Base-by-base conservation (phyloP, 805 yeast genomes). In the Lipomyces starkeyi region DNA sequence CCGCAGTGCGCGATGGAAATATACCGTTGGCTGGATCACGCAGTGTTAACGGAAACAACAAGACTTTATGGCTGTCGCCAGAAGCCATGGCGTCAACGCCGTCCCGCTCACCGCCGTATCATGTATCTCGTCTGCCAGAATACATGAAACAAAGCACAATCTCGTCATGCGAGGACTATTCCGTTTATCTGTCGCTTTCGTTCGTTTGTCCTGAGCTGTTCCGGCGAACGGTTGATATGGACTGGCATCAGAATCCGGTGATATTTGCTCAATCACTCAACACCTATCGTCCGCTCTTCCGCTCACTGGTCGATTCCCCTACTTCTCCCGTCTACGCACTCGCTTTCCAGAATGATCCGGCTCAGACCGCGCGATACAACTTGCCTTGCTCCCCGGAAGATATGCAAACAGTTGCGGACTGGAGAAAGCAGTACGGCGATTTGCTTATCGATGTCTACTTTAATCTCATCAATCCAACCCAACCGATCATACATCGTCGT, bases 401-500 rank as follows among this genome's bases (percentile, higher is more conserved):
- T 2, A 58, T 63, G 37, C 56, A n/a, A 14, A 34, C 49, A 34
- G 29, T 62, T 11, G 14, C 27, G 13, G 62, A 67, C 11, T 69
- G 72, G 72, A 56, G 65, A 6, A 47, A 47, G n/a, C 59, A 37
- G 47, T 65, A 65, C 27, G 70, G 64, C 4, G 61, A 49, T 1
- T n/a, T 20, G 14, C 55, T 70, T 14, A n/a, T 65, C 13, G 53
- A 56, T 14, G n/a, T 64, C 7, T 70, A 58, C 47, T 70, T 70
- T 43, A 20, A 47, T 1, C 29, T 53, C 20, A 56, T 69, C n/a
- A 66, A 66, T 37, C 57, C 66, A 4, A 7, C 35, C n/a, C 63
- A 62, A 53, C 73, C 73, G 6, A 34, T 70, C 35, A 66, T 70
- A 1, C 62, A 67, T 63, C 64, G 67, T 3, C 53, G 61, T 8